phyloP scores from a whole-genome alignment of 306 rosid species.

The Rosa multiflora region DNA sequence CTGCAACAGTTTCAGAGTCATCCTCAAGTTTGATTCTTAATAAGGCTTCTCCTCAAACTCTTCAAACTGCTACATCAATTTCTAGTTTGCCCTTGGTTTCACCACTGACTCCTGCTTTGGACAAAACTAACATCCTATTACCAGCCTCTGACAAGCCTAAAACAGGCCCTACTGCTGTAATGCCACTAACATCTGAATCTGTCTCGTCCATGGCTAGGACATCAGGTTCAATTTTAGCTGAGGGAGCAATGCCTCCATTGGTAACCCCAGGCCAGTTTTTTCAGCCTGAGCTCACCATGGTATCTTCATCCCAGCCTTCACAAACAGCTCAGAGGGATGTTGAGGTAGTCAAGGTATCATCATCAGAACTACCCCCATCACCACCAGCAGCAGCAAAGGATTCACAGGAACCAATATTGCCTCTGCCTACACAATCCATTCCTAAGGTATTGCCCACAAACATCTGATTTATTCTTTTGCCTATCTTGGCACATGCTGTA shows the following conservation, averaged over 20 bases:
- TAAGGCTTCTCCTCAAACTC: slow-evolving; percentile 43
- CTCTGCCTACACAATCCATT: slow-evolving; percentile 21
- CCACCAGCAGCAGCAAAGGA: slow-evolving; percentile 45
- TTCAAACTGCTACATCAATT: slow-evolving; percentile 37
- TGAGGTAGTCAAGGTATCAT: slow-evolving; percentile 71
- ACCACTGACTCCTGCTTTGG: slow-evolving; percentile 36
- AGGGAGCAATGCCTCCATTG: slow-evolving; percentile 53
- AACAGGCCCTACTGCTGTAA: slow-evolving; percentile 44
- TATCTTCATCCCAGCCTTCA: slow-evolving; percentile 52
- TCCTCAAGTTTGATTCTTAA: slow-evolving; percentile 44
- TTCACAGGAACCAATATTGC: slow-evolving; percentile 73
- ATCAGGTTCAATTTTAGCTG: slow-evolving; percentile 41
- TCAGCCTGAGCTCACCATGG: slow-evolving; percentile 58
- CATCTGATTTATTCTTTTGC: slow-evolving; percentile 1
- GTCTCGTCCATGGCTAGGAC: slow-evolving; percentile 50
- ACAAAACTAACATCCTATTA: slow-evolving; percentile 18
- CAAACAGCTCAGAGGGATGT: slow-evolving; percentile 70
- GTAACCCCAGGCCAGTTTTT: slow-evolving; percentile 85
- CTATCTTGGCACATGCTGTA: neutral
- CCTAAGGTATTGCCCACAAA: slow-evolving; percentile 39
- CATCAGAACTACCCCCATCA: slow-evolving; percentile 37
- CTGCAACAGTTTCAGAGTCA: slow-evolving; percentile 50
- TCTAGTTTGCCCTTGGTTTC: slow-evolving; percentile 48
- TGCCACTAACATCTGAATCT: slow-evolving; percentile 58
- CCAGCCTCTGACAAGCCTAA: slow-evolving; percentile 45